A percentile compares a stretch with the other conserved stretches of the same genome.
Evolutionary conservation across 2,329 filamentous ascomycete genomes (phyloP).

Genomic region (Claviceps digitariae): DNA sequence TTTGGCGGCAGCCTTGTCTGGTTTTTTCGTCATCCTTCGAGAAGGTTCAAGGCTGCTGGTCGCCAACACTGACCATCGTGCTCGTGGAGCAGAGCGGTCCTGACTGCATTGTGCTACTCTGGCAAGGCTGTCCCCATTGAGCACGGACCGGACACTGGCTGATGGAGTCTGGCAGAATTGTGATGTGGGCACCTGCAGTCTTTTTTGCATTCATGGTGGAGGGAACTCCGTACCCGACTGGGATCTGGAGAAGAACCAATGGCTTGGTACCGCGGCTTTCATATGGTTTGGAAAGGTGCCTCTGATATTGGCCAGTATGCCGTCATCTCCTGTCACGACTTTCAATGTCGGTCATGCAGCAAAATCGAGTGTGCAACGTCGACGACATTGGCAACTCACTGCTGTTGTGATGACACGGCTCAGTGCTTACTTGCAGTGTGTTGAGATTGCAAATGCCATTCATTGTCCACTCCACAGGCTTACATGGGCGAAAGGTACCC

Average conservation of each 20-base stretch:
- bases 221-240: conserved; percentile 11
- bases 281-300: neutral
- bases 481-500: neutral
- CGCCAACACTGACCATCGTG: neutral
- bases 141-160: neutral
- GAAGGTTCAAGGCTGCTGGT: neutral
- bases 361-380: neutral
- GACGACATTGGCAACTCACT: neutral
- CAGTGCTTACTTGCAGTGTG: neutral
- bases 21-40: neutral
- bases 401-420: neutral
- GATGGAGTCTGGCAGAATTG: no score
- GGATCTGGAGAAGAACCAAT: neutral
- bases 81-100: neutral
- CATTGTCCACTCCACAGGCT: neutral
- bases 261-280: neutral
- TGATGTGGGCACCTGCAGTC: neutral
- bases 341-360: neutral
- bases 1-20: neutral
- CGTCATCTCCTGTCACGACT: neutral
- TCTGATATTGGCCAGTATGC: neutral
- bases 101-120: neutral
- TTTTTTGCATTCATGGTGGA: conserved; percentile 13
- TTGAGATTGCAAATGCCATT: neutral
- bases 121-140: neutral